These are phyloP conservation scores for Aureobasidium sp. DNA, from an alignment of 2,329 filamentous ascomycete species.

Conservation along the genomic window DNA sequence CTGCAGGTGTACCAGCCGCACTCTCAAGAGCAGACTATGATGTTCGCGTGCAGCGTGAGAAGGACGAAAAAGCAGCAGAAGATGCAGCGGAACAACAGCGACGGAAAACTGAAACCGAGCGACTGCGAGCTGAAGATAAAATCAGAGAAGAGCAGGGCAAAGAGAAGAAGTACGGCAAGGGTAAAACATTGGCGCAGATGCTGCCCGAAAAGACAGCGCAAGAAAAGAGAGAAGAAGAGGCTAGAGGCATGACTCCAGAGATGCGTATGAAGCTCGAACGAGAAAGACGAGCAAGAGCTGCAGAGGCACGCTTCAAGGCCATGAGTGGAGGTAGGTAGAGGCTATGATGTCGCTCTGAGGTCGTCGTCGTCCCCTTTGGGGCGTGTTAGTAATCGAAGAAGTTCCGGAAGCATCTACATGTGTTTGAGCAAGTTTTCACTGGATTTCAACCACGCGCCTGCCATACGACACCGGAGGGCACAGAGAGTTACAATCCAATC, in stretches of 20 bases:
- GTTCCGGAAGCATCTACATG: too few species aligned
- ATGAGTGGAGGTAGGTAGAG: neutral
- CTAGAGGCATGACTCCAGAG: slow-evolving; percentile 77
- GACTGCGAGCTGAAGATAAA: slow-evolving; percentile 60
- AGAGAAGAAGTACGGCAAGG: slow-evolving; percentile 46
- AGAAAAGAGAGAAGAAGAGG: slow-evolving; percentile 77
- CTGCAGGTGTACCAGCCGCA: slow-evolving; percentile 62
- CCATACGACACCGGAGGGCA: too few species aligned
- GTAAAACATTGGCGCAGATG: slow-evolving; percentile 47
- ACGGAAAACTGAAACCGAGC: slow-evolving; percentile 66
- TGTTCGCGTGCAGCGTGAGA: slow-evolving; percentile 61
- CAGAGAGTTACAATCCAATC: too few species aligned
- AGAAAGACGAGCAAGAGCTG: slow-evolving; percentile 82
- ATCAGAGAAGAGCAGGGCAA: slow-evolving; percentile 45
- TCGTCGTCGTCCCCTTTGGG: too few species aligned
- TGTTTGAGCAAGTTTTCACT: too few species aligned
- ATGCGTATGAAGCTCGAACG: slow-evolving; percentile 78
- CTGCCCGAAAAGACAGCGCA: slow-evolving; percentile 55
- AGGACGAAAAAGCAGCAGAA: slow-evolving; percentile 58
- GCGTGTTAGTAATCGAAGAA: too few species aligned
- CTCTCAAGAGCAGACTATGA: slow-evolving; percentile 68
- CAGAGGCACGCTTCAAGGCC: slow-evolving; percentile 56
- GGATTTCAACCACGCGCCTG: too few species aligned
- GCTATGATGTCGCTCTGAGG: neutral
- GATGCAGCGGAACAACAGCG: slow-evolving; percentile 56